Evolutionary conservation across 73 alveolate species (phyloP), one percentile per base, ranked within the genome.

Genomic region (Paramecium bursaria): DNA sequence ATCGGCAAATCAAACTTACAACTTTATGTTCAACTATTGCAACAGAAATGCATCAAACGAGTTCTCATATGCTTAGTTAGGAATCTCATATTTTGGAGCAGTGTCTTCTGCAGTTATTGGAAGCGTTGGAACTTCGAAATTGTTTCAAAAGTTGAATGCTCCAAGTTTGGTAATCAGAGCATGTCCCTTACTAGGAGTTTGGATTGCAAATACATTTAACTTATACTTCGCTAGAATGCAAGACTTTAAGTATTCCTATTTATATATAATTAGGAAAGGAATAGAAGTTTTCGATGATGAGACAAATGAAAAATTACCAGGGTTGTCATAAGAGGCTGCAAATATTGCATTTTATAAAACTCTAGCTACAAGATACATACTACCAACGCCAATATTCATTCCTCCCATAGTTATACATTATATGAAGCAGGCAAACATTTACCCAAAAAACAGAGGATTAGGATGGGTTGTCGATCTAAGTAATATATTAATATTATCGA

Each of bases 21-120:
- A 67, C 82, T 67, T 67, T 42, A 67, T 67, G 82, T 67, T 67
- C 35, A 67, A 67, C 44, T 67, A 67, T 67, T 67, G 82, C 27
- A 67, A 67, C 44, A 67, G 82, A 67, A 67, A 67, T 67, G 82
- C 82, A 14, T 67, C 82, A 21, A 67, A 67, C 50, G 30, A 21
- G 25, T 67, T 67, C 44, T 21, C 82, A 4, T 42, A 21, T 39
- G 19, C n/a, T 17, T 15, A 39, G 17, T 19, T 15, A 39, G 3
- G 33, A 42, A 47, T 67, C 6, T 67, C 82, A 39, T 67, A 67
- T 67, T 44, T 25, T n/a, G 82, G 82, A 19, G 82, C 82, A 14
- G 82, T 67, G 33, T 67, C 82, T 10, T 67, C 82, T 10, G 82
- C 82, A 11, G 55, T 67, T 15, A 47, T 67, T 11, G 82, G 82